Percentiles rank a stretch among this genome's conserved stretches.
Evolutionary conservation across 352 stramenopile genomes (phyloP).

Genomic region (Globisporangium rhizosaccharum): DNA sequence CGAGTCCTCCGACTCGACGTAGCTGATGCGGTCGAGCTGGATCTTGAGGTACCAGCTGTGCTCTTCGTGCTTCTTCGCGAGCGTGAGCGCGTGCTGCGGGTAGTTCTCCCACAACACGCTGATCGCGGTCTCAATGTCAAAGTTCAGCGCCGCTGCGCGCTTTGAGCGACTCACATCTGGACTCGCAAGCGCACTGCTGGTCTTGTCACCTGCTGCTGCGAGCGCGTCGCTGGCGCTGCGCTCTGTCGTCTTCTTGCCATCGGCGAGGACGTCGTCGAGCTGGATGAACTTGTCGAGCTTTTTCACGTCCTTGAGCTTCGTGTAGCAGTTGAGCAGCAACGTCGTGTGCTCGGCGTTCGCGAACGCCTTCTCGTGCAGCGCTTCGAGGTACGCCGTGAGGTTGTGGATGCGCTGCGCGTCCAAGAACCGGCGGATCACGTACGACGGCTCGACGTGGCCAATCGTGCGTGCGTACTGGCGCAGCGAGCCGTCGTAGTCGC

Average conservation of each 20-base stretch:
- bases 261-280: constrained; percentile 66
- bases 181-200: neutral
- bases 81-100: constrained; percentile 82
- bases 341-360: constrained; percentile 92
- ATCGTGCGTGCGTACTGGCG: constrained; percentile 97
- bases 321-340: constrained; percentile 94
- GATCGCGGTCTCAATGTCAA: constrained; percentile 91
- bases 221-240: neutral
- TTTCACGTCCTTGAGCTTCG: constrained; percentile 91
- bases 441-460: constrained; percentile 95
- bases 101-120: constrained; percentile 92
- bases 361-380: constrained; percentile 88
- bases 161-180: constrained; percentile 1
- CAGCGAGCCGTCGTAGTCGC: constrained; percentile 93
- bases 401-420: constrained; percentile 96
- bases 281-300: constrained; percentile 92
- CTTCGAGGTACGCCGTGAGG: constrained; percentile 95
- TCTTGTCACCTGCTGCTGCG: neutral
- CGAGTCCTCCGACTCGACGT: constrained; percentile 76
- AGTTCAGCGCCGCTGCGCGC: constrained; percentile 44
- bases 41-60: constrained; percentile 92
- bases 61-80: constrained; percentile 88
- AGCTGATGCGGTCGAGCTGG: constrained; percentile 88
- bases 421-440: constrained; percentile 97
- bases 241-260: constrained; percentile 21